These are phyloP conservation scores for Coemansia reversa DNA, from an alignment of 192 early-diverging fungal genomes.

Conservation along the genomic window DNA sequence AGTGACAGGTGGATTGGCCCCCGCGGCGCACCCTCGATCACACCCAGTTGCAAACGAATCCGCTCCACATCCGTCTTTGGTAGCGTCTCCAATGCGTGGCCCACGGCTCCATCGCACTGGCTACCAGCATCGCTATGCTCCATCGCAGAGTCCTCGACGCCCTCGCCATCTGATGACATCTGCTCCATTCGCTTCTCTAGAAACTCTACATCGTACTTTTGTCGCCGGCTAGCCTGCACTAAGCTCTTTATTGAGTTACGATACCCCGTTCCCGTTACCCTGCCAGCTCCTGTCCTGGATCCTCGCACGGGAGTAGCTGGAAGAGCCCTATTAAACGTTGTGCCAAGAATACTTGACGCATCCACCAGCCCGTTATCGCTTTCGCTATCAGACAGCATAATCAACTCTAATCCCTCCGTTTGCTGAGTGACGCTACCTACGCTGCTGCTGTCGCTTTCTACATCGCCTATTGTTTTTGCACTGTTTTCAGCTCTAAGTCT, in stretches of 20 bases:
- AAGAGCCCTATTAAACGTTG: neutral
- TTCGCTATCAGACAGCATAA: constrained; percentile 15
- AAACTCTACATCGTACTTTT: constrained; percentile 33
- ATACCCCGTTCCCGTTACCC: constrained; percentile 7
- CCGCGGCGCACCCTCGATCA: neutral
- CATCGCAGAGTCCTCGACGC: constrained; percentile 1
- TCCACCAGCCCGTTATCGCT: constrained; percentile 41
- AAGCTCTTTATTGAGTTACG: constrained; percentile 40
- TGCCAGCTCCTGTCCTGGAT: neutral
- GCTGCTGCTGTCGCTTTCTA: constrained; percentile 6
- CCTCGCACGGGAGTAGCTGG: neutral
- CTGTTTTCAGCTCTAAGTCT: neutral
- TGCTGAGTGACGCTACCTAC: neutral
- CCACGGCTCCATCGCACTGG: neutral
- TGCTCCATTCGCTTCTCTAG: constrained; percentile 24
- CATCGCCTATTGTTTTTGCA: neutral
- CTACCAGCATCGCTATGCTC: neutral
- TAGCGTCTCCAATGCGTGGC: constrained; percentile 3
- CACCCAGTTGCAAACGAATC: constrained; percentile 12
- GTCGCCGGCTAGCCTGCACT: constrained; percentile 20
- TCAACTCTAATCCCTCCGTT: neutral
- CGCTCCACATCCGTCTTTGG: constrained; percentile 10
- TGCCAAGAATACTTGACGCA: constrained; percentile 23
- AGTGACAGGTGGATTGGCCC: constrained; percentile 7
- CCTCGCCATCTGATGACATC: constrained; percentile 3